Percentiles rank a stretch among this genome's conserved stretches.
phyloP scores from a whole-genome alignment of 192 early-diverging fungal species.

The Dissophora ornata region DNA sequence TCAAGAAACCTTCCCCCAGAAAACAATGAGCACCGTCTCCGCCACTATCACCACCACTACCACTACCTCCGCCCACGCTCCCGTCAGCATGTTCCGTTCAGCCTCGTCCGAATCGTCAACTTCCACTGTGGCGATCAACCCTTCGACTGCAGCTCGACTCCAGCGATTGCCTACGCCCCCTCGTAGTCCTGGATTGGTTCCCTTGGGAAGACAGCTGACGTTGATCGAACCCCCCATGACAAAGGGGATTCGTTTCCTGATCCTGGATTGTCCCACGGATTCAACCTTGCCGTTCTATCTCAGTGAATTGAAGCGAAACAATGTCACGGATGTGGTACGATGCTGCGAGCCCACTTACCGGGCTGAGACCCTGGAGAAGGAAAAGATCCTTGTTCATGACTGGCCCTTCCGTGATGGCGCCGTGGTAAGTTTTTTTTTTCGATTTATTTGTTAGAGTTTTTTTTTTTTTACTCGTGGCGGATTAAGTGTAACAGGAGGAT shows the following conservation, averaged over 20 bases:
- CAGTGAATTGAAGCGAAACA: constrained; percentile 71
- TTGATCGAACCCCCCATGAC: constrained; percentile 67
- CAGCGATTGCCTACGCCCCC: constrained; percentile 52
- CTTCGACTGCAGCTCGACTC: constrained; percentile 45
- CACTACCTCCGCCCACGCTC: constrained; percentile 25
- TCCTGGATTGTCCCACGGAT: constrained; percentile 85
- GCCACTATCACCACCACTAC: constrained; percentile 19
- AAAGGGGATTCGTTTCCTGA: constrained; percentile 82
- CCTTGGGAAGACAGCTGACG: constrained; percentile 72
- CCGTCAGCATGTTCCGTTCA: constrained; percentile 50
- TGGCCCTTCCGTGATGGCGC: constrained; percentile 93
- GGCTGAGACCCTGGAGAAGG: constrained; percentile 62
- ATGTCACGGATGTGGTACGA: constrained; percentile 85
- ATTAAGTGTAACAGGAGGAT: no score
- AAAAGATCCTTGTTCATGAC: constrained; percentile 79
- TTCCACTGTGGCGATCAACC: constrained; percentile 31
- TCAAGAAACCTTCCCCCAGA: not conserved
- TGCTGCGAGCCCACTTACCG: constrained; percentile 88
- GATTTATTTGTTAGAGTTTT: not conserved
- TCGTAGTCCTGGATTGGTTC: constrained; percentile 49
- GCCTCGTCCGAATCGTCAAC: constrained; percentile 38
- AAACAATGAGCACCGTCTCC: constrained; percentile 50
- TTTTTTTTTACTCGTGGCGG: no score
- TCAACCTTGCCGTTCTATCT: constrained; percentile 50
- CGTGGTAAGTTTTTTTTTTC: constrained; percentile 60